Conservation (phyloP, 2,329 filamentous ascomycete species). For the Aureobasidium sp. region DNA sequence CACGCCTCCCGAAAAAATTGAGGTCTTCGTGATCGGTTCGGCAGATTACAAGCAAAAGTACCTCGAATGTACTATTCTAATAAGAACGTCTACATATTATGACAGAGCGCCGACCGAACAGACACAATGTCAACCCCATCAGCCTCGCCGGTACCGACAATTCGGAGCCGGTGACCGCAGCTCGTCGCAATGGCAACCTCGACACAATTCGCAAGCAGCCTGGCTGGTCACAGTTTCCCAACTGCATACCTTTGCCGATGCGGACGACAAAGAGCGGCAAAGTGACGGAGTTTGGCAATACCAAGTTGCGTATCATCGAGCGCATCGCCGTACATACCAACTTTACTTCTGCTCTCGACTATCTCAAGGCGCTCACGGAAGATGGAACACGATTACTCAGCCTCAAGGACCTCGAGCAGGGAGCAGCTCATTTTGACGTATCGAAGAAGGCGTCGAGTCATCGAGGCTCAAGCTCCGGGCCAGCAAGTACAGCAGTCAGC, state of each 20-base stretch:
- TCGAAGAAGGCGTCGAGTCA: background rate
- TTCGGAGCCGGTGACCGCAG: background rate
- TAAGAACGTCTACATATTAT: background rate
- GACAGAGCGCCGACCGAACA: background rate
- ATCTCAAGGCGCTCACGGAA: background rate
- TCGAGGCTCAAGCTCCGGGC: background rate
- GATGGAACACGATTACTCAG: background rate
- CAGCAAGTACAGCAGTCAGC: background rate
- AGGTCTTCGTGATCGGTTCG: background rate
- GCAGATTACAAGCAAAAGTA: background rate
- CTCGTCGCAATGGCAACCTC: background rate
- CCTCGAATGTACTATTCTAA: background rate
- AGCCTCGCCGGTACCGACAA: background rate
- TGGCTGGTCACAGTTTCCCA: background rate
- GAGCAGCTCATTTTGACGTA: background rate
- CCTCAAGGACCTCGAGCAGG: slow-evolving; percentile 3
- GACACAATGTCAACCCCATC: background rate
- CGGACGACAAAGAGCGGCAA: slow-evolving; percentile 13
- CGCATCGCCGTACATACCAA: slow-evolving; percentile 1
- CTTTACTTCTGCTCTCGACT: background rate
- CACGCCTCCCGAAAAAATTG: background rate
- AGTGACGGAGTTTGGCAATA: slow-evolving; percentile 13
- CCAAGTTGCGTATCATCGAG: slow-evolving; percentile 13
- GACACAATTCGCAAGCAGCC: slow-evolving; percentile 6
- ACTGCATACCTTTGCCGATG: background rate